Base-by-base conservation (phyloP, 2,329 filamentous ascomycete species). In the Colletotrichum sp. region DNA sequence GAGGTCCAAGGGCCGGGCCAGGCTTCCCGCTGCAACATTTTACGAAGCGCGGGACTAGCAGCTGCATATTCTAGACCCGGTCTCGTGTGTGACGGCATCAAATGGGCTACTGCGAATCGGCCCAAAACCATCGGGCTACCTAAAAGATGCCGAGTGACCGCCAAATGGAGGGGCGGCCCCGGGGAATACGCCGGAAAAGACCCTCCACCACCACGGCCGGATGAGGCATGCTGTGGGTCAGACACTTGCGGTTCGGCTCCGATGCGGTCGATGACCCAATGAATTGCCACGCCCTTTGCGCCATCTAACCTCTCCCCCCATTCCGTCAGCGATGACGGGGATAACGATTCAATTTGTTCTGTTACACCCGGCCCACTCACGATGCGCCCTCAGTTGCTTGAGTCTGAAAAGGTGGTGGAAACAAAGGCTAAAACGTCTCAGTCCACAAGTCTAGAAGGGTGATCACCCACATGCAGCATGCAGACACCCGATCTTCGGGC, bases 221-320 rank as follows among this genome's bases (percentile, higher is more conserved):
- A 16, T 73, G 69, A 69, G 62, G 52, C 68, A 52, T 36, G 11
- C 61, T 25, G 25, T 65, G n/a, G 30, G 8, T 52, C 25, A 62
- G 70, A 72, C 70, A 67, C 70, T 59, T 65, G 36, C 74, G 61
- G 12, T 44, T 75, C 75, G 75, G 75, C 75, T 77, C 75, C 71
- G 75, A 77, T 71, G 29, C 30, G n/a, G 22, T 67, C 44, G 36
- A 67, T 61, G 61, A 71, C 44, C 67, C 75, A 77, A 75, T 77
- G 55, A 62, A 32, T n/a, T 22, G 16, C 32, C 59, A 36, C 64
- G 39, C 73, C 57, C 36, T 75, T 75, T 49, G 22, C 34, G 32
- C 32, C 34, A 12, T 30, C 25, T 25, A 29, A 65, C 44, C n/a
- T 52, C 12, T 32, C 8, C 67, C 61, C 34, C 27, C 52, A 32